Evolutionary conservation across 2,329 filamentous ascomycete species (phyloP), one percentile per base, ranked within the genome.

Genomic region (Metarhizium robertsii): DNA sequence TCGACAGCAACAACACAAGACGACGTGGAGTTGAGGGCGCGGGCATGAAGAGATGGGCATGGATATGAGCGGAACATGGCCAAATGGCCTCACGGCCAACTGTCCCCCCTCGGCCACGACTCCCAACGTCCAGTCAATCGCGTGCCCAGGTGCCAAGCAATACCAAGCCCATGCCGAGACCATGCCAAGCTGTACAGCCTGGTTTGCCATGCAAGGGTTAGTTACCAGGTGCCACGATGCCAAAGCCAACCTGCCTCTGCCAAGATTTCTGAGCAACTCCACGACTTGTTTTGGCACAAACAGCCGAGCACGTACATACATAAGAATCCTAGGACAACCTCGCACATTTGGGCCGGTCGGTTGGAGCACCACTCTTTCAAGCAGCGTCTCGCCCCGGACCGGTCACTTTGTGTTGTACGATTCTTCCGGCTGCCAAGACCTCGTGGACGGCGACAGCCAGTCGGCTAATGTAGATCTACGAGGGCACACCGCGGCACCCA

Each of bases 151-250:
- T 49, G 50, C 53, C 53, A 54, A 54, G 53, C 46, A 16, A 16
- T 34, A 29, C 55, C 55, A 56, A 56, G 54, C 50, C n/a, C n/a
- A 25, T 40, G 54, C 55, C 55, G 53, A 56, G 54, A 45, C n/a
- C n/a, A 25, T 51, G 54, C 49, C 54, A 53, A 46, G 54, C 53
- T 4, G 30, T 30, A 53, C 30, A 47, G 42, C 52, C 42, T 25
- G 6, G 42, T 20, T 32, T 32, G 14, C 18, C 13, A 29, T 7
- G n/a, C 29, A 30, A 55, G 40, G 48, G 14, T 11, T 34, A 2
- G 25, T 25, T 20, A 45, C 50, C 38, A 16, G 5, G 36, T 13
- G 36, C 32, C 40, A 25, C 38, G 30, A n/a, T 25, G 25, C 25
- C 25, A 25, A 25, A 25, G 25, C 25, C 25, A 25, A 25, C 25